These are phyloP conservation scores for Marsdenia floribunda DNA, from an alignment of 257 asterid genomes.

Conservation along the genomic window DNA sequence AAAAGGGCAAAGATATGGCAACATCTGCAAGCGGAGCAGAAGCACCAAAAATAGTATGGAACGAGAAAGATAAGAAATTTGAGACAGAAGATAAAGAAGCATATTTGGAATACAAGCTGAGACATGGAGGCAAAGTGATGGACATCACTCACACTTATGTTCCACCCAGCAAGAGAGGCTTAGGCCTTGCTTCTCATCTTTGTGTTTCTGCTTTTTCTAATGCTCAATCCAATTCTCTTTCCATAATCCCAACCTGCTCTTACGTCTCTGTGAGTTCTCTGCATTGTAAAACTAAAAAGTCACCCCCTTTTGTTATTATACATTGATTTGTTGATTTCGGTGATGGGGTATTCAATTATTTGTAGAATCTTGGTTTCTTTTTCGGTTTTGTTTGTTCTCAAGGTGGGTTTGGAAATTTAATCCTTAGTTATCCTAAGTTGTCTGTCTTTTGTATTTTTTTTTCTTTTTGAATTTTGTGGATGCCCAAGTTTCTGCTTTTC, in stretches of 20 bases:
- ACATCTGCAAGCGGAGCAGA: neutral
- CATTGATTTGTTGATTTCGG: neutral
- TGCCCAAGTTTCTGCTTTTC: neutral
- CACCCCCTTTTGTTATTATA: neutral
- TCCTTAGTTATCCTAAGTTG: neutral
- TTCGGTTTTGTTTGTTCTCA: neutral
- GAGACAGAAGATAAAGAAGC: conserved; percentile 75
- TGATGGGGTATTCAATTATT: neutral
- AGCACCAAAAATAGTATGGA: conserved; percentile 49
- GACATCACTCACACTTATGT: conserved; percentile 84
- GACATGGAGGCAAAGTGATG: conserved; percentile 43
- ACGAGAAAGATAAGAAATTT: conserved; percentile 51
- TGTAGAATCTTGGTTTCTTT: neutral
- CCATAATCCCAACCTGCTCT: conserved; percentile 80
- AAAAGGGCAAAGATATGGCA: neutral
- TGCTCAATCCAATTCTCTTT: conserved; percentile 47
- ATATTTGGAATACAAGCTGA: conserved; percentile 52
- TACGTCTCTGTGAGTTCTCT: conserved; percentile 68
- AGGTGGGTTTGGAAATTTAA: neutral
- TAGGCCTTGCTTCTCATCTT: conserved; percentile 74
- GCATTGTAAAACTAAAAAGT: neutral
- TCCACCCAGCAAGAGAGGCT: conserved; percentile 77
- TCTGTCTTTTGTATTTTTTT: neutral
- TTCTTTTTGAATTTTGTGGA: neutral
- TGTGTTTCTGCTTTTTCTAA: conserved; percentile 81